phyloP scores from a whole-genome alignment of 257 asterid species.

The Linderniella brevidens region DNA sequence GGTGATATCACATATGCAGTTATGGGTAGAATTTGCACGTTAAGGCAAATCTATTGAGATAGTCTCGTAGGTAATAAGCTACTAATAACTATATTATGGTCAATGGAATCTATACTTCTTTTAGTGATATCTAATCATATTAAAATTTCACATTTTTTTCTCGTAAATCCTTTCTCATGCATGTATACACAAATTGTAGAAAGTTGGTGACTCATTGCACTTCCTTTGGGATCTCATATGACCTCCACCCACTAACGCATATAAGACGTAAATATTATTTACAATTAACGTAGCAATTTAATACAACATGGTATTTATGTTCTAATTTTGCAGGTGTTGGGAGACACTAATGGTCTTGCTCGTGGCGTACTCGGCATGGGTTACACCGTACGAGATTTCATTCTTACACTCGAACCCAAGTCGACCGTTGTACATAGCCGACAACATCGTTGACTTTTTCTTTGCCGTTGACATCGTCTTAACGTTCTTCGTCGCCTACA shows the following conservation, averaged over 20 bases:
- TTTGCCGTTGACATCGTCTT: conserved; percentile 52
- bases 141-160: neutral
- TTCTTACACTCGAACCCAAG: conserved; percentile 28
- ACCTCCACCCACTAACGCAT: too few species aligned
- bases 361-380: conserved; percentile 81
- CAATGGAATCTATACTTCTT: too few species aligned
- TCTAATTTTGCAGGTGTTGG: conserved; percentile 64
- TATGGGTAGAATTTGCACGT: too few species aligned
- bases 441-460: conserved; percentile 46
- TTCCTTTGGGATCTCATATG: too few species aligned
- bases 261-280: too few species aligned
- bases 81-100: too few species aligned
- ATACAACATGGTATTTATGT: too few species aligned
- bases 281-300: too few species aligned
- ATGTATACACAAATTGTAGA: neutral
- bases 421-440: conserved; percentile 26
- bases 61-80: too few species aligned
- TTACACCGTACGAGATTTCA: conserved; percentile 65
- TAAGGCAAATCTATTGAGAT: too few species aligned
- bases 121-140: neutral
- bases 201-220: too few species aligned
- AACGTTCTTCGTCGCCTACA: conserved; percentile 73
- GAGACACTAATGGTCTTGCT: conserved; percentile 60
- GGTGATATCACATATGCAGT: too few species aligned
- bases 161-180: neutral